Percentiles rank a stretch among this genome's conserved stretches.
These are phyloP conservation scores for Anisodus tanguticus DNA, from an alignment of 257 asterid genomes.

Conservation along the genomic window DNA sequence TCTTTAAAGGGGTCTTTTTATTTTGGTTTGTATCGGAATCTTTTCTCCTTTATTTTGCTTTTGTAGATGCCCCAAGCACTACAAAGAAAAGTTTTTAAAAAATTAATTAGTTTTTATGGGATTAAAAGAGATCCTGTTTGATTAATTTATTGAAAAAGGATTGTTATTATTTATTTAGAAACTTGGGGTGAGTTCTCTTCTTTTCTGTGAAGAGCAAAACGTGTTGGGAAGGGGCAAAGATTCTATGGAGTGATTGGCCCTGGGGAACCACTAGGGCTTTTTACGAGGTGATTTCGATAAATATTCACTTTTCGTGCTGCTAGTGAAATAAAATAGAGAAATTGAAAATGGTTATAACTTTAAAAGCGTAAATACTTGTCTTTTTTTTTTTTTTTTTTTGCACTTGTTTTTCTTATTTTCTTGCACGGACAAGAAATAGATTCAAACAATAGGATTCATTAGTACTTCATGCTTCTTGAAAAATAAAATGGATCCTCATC, in stretches of 20 bases:
- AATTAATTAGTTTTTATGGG: neutral
- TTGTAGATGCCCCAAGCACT: slow-evolving; percentile 8
- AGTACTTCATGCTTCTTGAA: too few relatives aligned
- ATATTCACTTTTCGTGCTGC: too few relatives aligned
- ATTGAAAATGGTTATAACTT: too few relatives aligned
- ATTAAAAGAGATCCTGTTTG: neutral
- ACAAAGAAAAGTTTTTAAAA: neutral
- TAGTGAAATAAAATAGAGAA: too few relatives aligned
- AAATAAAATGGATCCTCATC: too few relatives aligned
- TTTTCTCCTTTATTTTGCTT: neutral
- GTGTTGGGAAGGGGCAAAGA: neutral
- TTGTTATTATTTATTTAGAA: neutral
- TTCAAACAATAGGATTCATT: too few relatives aligned
- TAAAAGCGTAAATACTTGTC: too few relatives aligned
- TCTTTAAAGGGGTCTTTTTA: neutral
- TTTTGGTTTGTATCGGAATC: neutral
- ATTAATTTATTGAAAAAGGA: neutral
- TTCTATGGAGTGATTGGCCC: neutral
- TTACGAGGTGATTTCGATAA: too few relatives aligned
- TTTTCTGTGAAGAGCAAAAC: neutral
- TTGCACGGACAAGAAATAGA: too few relatives aligned
- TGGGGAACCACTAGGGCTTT: too few relatives aligned
- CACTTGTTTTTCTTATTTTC: too few relatives aligned
- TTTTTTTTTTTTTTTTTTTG: too few relatives aligned
- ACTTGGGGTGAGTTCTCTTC: neutral